Conservation (phyloP, 2,329 filamentous ascomycete genomes). For the Pseudocercospora crystallina region DNA sequence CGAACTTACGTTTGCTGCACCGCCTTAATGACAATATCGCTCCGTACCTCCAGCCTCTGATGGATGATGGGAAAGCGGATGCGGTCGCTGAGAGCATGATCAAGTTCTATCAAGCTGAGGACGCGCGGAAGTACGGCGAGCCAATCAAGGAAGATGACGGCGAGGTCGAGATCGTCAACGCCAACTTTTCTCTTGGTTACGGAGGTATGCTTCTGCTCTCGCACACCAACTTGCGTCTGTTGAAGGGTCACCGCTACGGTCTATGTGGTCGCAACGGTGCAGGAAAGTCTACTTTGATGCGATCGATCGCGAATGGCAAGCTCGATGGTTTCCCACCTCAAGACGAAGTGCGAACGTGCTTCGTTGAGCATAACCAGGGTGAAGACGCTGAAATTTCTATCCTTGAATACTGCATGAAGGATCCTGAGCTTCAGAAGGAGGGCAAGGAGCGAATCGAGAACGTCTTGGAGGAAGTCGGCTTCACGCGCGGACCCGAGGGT, state of each 20-base stretch:
- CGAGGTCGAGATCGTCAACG: conserved; percentile 95
- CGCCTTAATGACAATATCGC: conserved; percentile 68
- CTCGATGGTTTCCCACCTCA: conserved; percentile 94
- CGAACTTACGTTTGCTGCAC: conserved; percentile 75
- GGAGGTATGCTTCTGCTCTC: conserved; percentile 96
- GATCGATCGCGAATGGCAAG: conserved; percentile 91
- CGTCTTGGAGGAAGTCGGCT: conserved; percentile 89
- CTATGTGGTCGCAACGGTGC: conserved; percentile 96
- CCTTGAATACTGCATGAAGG: conserved; percentile 86
- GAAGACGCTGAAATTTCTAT: conserved; percentile 97
- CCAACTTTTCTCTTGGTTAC: conserved; percentile 94
- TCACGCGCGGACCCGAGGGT: conserved; percentile 84
- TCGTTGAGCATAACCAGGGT: conserved; percentile 98
- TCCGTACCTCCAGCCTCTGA: conserved; percentile 73
- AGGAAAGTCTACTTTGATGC: conserved; percentile 99
- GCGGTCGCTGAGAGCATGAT: conserved; percentile 73
- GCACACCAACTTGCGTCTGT: conserved; percentile 88
- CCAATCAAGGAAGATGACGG: conserved; percentile 86
- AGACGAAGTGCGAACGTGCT: conserved; percentile 90
- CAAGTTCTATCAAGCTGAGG: conserved; percentile 75
- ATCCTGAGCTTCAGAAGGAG: conserved; percentile 78
- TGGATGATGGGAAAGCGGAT: conserved; percentile 62
- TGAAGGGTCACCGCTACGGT: conserved; percentile 96
- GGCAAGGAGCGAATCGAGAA: conserved; percentile 77
- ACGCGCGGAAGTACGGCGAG: conserved; percentile 80